Base-by-base conservation (phyloP, 495 filamentous ascomycete genomes). In the Trypethelium eluteriae region DNA sequence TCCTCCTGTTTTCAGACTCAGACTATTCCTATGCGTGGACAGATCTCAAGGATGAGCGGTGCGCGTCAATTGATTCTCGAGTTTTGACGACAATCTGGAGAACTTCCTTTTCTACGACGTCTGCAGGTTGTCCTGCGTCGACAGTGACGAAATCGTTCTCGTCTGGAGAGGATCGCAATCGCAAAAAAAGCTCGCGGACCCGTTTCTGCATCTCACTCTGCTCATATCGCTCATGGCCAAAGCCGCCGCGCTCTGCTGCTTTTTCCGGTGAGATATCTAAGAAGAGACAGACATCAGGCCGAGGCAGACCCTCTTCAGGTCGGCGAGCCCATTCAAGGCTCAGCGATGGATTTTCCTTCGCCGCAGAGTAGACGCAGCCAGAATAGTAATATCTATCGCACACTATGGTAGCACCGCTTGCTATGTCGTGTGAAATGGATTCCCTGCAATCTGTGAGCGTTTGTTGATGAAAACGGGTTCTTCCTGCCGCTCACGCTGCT, bases 331-430 rank as follows among this genome's bases (percentile, higher is more conserved):
- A 97, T 2, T 83, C 76, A 5, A 98, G 77, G 1, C 83, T 80
- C 9, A 96, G 81, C 6, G 76, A 78, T 7, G 86, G 84, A 72
- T 89, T 90, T 34, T 83, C 80, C 72, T 97, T 97, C 0, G 94
- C 94, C n/a, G 91, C 89, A n/a, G 88, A 90, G 78, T 98, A 98
- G 25, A 96, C 91, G 59, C 90, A 88, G 18, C 94, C 94, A 44
- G 88, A 91, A 78, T 96, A 92, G 72, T 93, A 95, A 77, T 97
- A 98, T 49, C 94, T 86, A 76, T 98, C 94, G 64, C 93, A 85
- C 38, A 98, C 82, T 9, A 98, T 82, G 0, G 86, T 96, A 53
- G 78, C 84, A 16, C 92, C 93, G 6, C 76, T 74, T 9, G 77
- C 69, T 34, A 96, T 82, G 50, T 86, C 82, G 10, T 80, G 65